Conservation (phyloP, 148 eudicot genomes). For the Dianthus caryophyllus region DNA sequence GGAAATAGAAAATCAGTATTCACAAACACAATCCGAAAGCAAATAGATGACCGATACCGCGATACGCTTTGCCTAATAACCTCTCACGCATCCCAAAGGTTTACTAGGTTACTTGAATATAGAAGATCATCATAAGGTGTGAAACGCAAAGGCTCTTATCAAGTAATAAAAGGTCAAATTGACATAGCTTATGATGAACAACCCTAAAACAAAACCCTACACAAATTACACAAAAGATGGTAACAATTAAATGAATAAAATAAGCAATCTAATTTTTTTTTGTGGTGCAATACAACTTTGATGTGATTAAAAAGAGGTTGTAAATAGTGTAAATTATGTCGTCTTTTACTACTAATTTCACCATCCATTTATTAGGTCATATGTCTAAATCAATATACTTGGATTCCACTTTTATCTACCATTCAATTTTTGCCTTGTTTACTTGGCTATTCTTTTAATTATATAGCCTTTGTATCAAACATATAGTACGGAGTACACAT, state of each 20-base stretch:
- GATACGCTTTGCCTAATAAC: no score
- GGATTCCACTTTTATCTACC: slow-evolving; percentile 27
- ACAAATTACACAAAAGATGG: neutral
- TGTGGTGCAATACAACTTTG: neutral
- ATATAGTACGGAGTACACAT: no score
- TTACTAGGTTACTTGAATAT: neutral
- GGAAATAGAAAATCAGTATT: no score
- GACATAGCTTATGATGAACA: neutral
- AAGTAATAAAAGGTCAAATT: slow-evolving; percentile 17
- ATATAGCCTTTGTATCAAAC: no score
- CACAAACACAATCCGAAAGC: no score
- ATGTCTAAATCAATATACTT: slow-evolving; percentile 27
- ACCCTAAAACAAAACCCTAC: no score
- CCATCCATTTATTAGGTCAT: slow-evolving; percentile 22
- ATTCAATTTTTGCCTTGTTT: no score
- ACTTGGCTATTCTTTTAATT: no score
- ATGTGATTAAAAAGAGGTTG: neutral
- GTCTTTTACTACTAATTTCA: neutral
- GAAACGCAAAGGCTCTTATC: slow-evolving; percentile 33
- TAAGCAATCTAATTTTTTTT: neutral
- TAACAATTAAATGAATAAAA: neutral
- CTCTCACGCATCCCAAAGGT: slow-evolving; percentile 1
- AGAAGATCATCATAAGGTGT: slow-evolving; percentile 17
- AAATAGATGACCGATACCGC: no score
- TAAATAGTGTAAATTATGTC: slow-evolving; percentile 5